Percentiles rank a stretch among this genome's conserved stretches.
Evolutionary conservation across 2,329 filamentous ascomycete species (phyloP).

Genomic region (Pseudogymnoascus sp.): DNA sequence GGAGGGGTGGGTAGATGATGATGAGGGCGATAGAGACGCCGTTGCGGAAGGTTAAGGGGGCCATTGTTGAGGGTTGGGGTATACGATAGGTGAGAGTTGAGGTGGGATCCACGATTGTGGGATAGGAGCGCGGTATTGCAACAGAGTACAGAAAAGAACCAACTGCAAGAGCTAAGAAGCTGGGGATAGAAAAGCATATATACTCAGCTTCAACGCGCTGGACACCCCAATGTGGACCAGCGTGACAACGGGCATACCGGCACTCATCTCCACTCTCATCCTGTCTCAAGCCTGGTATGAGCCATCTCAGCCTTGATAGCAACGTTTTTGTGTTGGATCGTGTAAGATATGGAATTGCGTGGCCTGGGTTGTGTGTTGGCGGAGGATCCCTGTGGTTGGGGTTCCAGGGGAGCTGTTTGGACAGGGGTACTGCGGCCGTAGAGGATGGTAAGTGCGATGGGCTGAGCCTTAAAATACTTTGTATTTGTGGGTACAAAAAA

Average conservation of each 20-base stretch:
- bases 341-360: not conserved
- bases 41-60: constrained; percentile 26
- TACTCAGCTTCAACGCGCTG: not conserved
- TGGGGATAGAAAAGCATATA: not conserved
- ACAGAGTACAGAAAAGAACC: not conserved
- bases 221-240: not conserved
- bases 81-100: not conserved
- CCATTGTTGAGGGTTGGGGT: not conserved
- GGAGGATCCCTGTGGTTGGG: not conserved
- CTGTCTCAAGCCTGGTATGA: not conserved
- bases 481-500: no score
- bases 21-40: constrained; percentile 36
- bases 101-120: not conserved
- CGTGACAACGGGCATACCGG: not conserved
- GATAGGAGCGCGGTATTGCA: not conserved
- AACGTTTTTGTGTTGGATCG: not conserved
- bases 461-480: not conserved
- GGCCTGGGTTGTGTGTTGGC: not conserved
- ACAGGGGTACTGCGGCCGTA: not conserved
- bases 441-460: not conserved
- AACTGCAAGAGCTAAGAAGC: not conserved
- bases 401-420: not conserved
- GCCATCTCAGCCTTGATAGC: not conserved
- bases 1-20: constrained; percentile 31
- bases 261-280: not conserved